Evolutionary conservation across 169 alveolate species (phyloP).

Genomic region (Theileria equi): DNA sequence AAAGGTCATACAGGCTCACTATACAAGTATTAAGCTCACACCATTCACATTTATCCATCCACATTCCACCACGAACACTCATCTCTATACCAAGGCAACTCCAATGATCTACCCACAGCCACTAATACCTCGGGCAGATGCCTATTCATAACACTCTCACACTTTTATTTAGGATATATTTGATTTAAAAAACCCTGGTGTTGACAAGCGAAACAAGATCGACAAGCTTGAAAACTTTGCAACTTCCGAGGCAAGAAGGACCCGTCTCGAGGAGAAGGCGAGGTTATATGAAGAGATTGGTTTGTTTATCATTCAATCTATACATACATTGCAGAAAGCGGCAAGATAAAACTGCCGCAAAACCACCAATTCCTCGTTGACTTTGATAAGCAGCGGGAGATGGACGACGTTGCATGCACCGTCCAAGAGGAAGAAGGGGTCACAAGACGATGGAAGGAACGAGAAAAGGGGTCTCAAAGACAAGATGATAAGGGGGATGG

Average conservation of each 20-base stretch:
- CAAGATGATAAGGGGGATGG: no score
- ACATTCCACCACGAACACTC: no score
- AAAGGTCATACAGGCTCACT: no score
- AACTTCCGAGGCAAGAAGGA: constrained; percentile 5
- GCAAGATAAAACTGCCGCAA: constrained; percentile 20
- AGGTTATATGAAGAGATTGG: constrained; percentile 38
- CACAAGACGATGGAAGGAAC: no score
- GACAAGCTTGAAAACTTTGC: constrained; percentile 42
- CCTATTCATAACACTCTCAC: no score
- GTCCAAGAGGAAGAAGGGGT: not conserved
- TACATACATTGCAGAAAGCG: constrained; percentile 14
- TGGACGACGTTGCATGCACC: constrained; percentile 27
- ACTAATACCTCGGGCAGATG: no score
- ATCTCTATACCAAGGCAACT: no score
- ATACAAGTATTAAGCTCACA: no score
- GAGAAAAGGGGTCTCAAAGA: no score
- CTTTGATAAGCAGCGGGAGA: constrained; percentile 33
- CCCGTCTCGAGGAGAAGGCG: constrained; percentile 50
- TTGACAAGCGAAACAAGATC: constrained; percentile 56
- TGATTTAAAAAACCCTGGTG: constrained; percentile 56
- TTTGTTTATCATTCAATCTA: constrained; percentile 2
- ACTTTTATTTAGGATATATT: constrained; percentile 25
- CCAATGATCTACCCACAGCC: no score
- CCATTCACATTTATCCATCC: no score
- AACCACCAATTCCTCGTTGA: constrained; percentile 38